Evolutionary conservation across 78 protist genomes (phyloP).

Genomic region (Dictyostelium capitatum): DNA sequence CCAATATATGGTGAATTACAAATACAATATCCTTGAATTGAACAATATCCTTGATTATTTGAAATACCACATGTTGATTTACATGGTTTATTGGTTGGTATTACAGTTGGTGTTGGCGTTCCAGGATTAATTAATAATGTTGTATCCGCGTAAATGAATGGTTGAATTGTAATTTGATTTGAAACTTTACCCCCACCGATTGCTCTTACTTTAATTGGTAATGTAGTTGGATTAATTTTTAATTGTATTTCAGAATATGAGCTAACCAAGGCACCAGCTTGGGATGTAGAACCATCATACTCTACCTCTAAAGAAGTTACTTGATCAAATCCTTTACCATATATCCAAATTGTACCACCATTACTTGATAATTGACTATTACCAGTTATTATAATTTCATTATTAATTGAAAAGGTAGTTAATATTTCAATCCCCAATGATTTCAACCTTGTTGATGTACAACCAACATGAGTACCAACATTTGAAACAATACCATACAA

Average conservation of each 20-base stretch:
- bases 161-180: neutral
- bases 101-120: too few relatives aligned
- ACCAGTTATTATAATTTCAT: neutral
- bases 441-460: neutral
- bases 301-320: too few relatives aligned
- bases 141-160: neutral
- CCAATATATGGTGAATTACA: conserved; percentile 15
- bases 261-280: too few relatives aligned
- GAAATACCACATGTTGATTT: neutral
- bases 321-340: conserved; percentile 1
- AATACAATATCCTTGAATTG: neutral
- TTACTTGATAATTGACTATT: neutral
- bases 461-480: neutral
- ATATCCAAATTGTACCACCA: neutral
- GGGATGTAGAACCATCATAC: too few relatives aligned
- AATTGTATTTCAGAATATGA: neutral
- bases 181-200: neutral
- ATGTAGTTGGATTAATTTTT: too few relatives aligned
- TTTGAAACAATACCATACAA: neutral
- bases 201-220: too few relatives aligned
- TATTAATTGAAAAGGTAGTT: neutral
- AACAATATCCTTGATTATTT: neutral
- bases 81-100: neutral
- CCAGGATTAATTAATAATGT: neutral
- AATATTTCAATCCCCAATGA: neutral